Base-by-base conservation (phyloP, 805 yeast species). In the Candida tammaniensis region DNA sequence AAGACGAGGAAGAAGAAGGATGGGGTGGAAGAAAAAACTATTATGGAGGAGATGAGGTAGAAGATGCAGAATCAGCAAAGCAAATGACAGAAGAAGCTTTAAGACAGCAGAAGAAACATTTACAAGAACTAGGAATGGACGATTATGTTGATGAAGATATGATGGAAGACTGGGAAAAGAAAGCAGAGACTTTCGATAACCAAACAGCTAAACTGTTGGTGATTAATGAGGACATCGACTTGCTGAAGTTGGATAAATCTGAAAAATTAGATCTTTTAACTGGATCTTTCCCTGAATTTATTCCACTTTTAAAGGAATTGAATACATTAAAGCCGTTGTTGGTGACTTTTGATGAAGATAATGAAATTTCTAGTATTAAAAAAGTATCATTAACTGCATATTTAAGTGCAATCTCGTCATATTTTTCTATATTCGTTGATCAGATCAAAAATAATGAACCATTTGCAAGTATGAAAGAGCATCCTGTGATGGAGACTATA, bases 21-120 rank as follows among this genome's bases (percentile, higher is more conserved):
- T 58, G 72, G 68, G 74, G 78, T 37, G 66, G 72, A n/a, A 54
- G 54, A 42, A 53, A 54, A 40, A 53, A 66, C 45, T 76, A 75
- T 46, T 78, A 78, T 49, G 82, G 82, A 27, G 81, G 76, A n/a
- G 83, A 77, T 41, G 76, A 72, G 12, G 72, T 62, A 46, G 86
- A 71, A 57, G 94, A 85, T 44, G 91, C 82, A 20, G 94, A 79
- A 35, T 80, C 78, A 20, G 84, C 86, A 4, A 80, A 77, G 42
- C 80, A 76, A 42, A 80, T 88, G 61, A 93, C 91, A 38, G 80
- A 78, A 48, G 97, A 93, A 60, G 98, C 98, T 0, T 52, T 86
- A 31, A 78, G 87, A 52, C 79, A 86, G 46, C 97, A 89, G 61
- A 84, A 83, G 64, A 59, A 59, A 41, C 70, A 88, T 55, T 61